Base-by-base conservation (phyloP, 2,329 filamentous ascomycete species). In the Parastagonospora avenae region DNA sequence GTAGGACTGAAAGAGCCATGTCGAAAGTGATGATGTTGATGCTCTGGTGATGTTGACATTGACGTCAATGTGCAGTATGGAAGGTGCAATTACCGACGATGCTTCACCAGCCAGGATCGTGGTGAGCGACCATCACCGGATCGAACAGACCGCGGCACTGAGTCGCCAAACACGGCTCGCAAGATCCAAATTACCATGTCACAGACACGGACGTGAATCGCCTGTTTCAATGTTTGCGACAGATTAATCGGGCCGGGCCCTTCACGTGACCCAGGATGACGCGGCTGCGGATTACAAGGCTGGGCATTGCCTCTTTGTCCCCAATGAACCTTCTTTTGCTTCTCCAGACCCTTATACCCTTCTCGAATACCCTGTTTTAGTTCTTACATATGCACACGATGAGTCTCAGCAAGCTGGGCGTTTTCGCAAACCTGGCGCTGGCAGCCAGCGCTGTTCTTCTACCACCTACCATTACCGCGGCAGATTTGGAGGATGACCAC, bases 401-500 rank as follows among this genome's bases (percentile, higher is more conserved):
- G 72, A 57, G 65, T 55, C 56, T 55, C 48, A 66, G 55, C 55
- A 64, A 64, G 37, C 51, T 74, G 48, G 68, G 69, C 54, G 57
- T 74, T 31, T 56, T 62, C 53, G 68, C 69, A 54, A 62, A 60
- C 54, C 55, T 74, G 61, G 72, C 70, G 63, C 67, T 73, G 66
- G 67, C 58, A 62, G 66, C 67, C 63, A 68, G 60, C 53, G 70
- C 71, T 40, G 55, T 74, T 42, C 66, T 74, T 39, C 60, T 74
- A 35, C 72, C 71, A 12, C 68, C 71, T 14, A 63, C 57, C 28
- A 59, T 73, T 30, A 57, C 54, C 14, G 52, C 61, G 27, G 64
- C 66, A 36, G 63, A 65, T 42, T 57, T 67, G 42, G 67, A 63
- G 7, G 68, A 69, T 46, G 66, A 67, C 54, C 63, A 62, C 52